Conservation (phyloP, 2,329 filamentous ascomycete genomes). For the Chrysosporium queenslandicum region DNA sequence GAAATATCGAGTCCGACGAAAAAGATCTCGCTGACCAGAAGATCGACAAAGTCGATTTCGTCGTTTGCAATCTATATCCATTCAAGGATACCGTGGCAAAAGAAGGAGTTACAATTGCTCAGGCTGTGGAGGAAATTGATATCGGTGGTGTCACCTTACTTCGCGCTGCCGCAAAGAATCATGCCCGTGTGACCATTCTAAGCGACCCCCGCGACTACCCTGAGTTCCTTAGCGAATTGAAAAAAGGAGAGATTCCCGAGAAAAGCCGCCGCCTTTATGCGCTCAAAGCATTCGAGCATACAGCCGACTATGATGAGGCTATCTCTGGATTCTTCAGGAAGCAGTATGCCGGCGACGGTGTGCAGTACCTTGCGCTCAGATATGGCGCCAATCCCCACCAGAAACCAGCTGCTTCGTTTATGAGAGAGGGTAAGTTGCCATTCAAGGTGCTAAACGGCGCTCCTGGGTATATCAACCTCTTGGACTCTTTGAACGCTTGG, state of each 20-base stretch:
- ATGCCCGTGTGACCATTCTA: slow-evolving; percentile 87
- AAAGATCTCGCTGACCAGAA: slow-evolving; percentile 93
- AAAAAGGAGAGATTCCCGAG: slow-evolving; percentile 71
- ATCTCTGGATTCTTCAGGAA: slow-evolving; percentile 97
- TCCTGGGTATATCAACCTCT: slow-evolving; percentile 93
- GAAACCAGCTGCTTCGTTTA: slow-evolving; percentile 84
- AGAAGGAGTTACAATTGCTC: slow-evolving; percentile 89
- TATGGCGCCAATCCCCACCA: slow-evolving; percentile 98
- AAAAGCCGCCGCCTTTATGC: slow-evolving; percentile 79
- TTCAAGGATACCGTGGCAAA: slow-evolving; percentile 98
- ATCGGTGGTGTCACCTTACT: slow-evolving; percentile 96
- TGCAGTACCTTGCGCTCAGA: slow-evolving; percentile 73
- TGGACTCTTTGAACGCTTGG: slow-evolving; percentile 95
- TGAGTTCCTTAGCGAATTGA: slow-evolving; percentile 83
- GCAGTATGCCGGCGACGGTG: slow-evolving; percentile 79
- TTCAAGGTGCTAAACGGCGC: slow-evolving; percentile 87
- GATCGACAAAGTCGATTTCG: slow-evolving; percentile 89
- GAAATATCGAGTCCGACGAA: slow-evolving; percentile 88
- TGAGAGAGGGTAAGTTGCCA: slow-evolving; percentile 63
- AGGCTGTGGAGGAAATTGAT: slow-evolving; percentile 98
- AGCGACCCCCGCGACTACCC: slow-evolving; percentile 90
- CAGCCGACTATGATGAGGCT: slow-evolving; percentile 87
- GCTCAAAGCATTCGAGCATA: slow-evolving; percentile 97
- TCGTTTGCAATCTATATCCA: slow-evolving; percentile 97
- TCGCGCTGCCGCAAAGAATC: slow-evolving; percentile 95